phyloP scores from a whole-genome alignment of 2,329 filamentous ascomycete species.

The Fusarium humuli region DNA sequence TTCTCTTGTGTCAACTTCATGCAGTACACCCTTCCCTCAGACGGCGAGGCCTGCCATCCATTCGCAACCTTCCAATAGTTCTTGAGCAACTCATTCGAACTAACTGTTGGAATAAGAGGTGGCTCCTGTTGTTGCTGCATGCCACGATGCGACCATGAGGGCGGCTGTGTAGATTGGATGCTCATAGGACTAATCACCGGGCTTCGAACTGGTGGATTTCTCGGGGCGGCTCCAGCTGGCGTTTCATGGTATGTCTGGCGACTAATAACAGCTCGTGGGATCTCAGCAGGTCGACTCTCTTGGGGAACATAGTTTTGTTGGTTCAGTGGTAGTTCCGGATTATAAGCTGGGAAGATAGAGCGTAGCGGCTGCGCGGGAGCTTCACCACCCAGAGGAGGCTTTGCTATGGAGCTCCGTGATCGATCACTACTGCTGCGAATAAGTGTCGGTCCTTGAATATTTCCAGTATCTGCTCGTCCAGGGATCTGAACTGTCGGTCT shows the following conservation, averaged over 20 bases:
- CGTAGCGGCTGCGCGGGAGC: conserved; percentile 58
- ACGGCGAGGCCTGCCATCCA: conserved; percentile 72
- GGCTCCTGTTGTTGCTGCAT: conserved; percentile 52
- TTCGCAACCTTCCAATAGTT: conserved; percentile 77
- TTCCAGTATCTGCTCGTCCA: conserved; percentile 61
- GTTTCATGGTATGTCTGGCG: conserved; percentile 66
- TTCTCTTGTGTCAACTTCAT: conserved; percentile 66
- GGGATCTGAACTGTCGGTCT: conserved; percentile 58
- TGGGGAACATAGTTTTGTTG: conserved; percentile 78
- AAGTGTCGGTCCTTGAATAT: conserved; percentile 61
- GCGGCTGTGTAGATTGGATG: conserved; percentile 22
- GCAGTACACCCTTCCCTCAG: conserved; percentile 70
- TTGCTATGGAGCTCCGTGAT: conserved; percentile 68
- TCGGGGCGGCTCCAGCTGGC: conserved; percentile 2
- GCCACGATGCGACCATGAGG: conserved; percentile 48
- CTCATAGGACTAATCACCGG: conserved; percentile 43
- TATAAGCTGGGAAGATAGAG: conserved; percentile 82
- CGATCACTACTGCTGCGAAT: conserved; percentile 62
- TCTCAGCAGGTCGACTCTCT: conserved; percentile 70
- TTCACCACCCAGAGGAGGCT: conserved; percentile 59
- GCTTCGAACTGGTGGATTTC: conserved; percentile 37
- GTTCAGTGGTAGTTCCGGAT: conserved; percentile 73
- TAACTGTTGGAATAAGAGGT: conserved; percentile 61
- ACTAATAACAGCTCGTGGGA: conserved; percentile 74
- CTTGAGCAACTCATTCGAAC: conserved; percentile 71